Conservation (phyloP, 257 asterid species). For the Verbascum thapsus region DNA sequence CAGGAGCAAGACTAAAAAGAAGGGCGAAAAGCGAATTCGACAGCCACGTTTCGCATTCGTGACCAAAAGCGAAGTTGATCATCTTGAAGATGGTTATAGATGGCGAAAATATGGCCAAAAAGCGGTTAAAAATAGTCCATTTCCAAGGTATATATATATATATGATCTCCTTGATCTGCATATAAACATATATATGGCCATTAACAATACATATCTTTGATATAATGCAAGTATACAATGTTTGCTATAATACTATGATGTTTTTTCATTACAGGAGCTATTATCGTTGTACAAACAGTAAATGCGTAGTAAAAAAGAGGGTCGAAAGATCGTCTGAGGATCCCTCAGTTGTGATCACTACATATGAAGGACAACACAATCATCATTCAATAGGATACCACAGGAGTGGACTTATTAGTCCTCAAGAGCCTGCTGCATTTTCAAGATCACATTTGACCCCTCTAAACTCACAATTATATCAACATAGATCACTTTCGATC, state of each 20-base stretch:
- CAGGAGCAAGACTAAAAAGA: conserved; percentile 70
- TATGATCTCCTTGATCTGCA: too few species aligned
- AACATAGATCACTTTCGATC: conserved; percentile 37
- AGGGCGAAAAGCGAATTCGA: conserved; percentile 64
- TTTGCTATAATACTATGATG: too few species aligned
- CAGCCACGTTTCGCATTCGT: conserved; percentile 80
- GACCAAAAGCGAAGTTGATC: conserved; percentile 86
- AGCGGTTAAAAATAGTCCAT: conserved; percentile 82
- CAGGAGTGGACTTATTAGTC: conserved; percentile 40
- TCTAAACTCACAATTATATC: conserved; percentile 37
- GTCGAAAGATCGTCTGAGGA: conserved; percentile 79
- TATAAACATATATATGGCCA: too few species aligned
- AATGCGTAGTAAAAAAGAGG: conserved; percentile 84
- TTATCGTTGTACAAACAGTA: conserved; percentile 84
- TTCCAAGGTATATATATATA: conserved; percentile 53
- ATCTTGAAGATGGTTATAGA: conserved; percentile 89
- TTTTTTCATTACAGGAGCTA: conserved; percentile 65
- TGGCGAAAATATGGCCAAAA: conserved; percentile 95
- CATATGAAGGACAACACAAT: conserved; percentile 89
- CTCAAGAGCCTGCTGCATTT: conserved; percentile 33
- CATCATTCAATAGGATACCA: conserved; percentile 75
- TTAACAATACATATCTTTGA: not conserved
- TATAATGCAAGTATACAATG: too few species aligned
- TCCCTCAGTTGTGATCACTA: conserved; percentile 74
- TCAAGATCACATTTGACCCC: conserved; percentile 36